A percentile compares a stretch with the other conserved stretches of the same genome.
Evolutionary conservation across 2,329 filamentous ascomycete species (phyloP).

Genomic region (Aspergillaceae sp.): DNA sequence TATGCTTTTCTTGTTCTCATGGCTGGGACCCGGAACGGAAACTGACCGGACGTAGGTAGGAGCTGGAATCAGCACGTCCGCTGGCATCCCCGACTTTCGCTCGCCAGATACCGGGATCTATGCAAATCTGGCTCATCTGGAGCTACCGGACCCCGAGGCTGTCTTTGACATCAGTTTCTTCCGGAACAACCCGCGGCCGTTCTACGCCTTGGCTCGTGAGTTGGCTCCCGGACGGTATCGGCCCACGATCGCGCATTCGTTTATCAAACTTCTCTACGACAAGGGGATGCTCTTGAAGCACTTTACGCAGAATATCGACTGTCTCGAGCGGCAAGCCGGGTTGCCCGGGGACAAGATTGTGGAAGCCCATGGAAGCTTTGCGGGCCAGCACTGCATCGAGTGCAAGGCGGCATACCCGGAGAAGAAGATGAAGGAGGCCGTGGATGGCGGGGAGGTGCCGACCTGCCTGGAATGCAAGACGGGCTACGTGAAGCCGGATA

Average conservation of each 20-base stretch:
- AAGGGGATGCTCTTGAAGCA: constrained; percentile 74
- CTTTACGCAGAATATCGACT: constrained; percentile 98
- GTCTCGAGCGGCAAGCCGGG: constrained; percentile 78
- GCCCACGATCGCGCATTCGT: constrained; percentile 83
- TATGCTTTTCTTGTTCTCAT: constrained; percentile 22
- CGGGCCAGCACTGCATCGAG: constrained; percentile 81
- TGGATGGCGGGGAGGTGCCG: constrained; percentile 61
- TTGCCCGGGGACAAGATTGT: constrained; percentile 73
- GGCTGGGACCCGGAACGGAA: not conserved
- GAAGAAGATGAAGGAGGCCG: constrained; percentile 61
- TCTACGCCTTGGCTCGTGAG: constrained; percentile 86
- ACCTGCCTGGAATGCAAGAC: constrained; percentile 57
- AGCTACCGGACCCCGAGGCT: constrained; percentile 81
- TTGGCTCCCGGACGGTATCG: constrained; percentile 83
- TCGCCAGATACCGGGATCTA: constrained; percentile 91
- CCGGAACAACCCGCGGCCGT: constrained; percentile 70
- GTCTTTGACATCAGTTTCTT: constrained; percentile 94
- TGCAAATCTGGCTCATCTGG: constrained; percentile 75
- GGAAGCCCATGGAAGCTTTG: constrained; percentile 93
- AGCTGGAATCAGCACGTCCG: constrained; percentile 59
- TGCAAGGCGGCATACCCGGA: constrained; percentile 67
- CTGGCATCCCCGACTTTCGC: constrained; percentile 79
- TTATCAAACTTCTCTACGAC: constrained; percentile 70
- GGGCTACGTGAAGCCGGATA: constrained; percentile 84
- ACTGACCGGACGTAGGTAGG: constrained; percentile 49